Evolutionary conservation across 2,329 filamentous ascomycete species (phyloP), one percentile per base, ranked within the genome.

Genomic region (Rutstroemia sp.): DNA sequence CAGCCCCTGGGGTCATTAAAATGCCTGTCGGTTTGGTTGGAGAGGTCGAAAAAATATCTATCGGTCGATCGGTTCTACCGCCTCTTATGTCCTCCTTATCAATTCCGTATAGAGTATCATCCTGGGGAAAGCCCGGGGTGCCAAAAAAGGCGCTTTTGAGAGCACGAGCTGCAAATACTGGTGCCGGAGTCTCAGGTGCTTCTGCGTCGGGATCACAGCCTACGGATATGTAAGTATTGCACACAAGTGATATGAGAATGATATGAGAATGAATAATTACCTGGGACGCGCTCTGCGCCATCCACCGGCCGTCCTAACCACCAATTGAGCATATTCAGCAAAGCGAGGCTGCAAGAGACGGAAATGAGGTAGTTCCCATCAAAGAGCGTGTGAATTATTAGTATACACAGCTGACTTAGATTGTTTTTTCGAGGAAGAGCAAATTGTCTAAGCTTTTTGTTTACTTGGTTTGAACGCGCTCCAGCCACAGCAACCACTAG

Each of bases 91-190:
- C 57, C 49, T 63, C 61, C 60, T 60, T 60, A 38, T 59, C 61
- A 23, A 67, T 30, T 56, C 70, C 60, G 59, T 65, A 64, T 58
- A 64, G 48, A 8, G 65, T 63, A 57, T 73, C 70, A 48, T 74
- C 68, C 47, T 68, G 67, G n/a, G 51, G 57, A 14, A 67, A 67
- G n/a, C 65, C 67, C 50, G 82, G 80, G 3, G 80, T 82, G 42
- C 83, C 83, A 63, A 86, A 86, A 47, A 87, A 69, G 25, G 81
- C 83, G 63, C 77, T 82, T 63, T 81, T 84, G 65, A 87, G 73
- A 5, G 83, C 83, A 58, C 83, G 78, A 39, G 83, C 83, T 2
- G 83, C 83, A 66, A 87, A 87, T 0, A 86, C 78, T 2, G 83
- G 83, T 0, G 81, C 83, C 6, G 83, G 83, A 16, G 83, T 87